Evolutionary conservation across 805 yeast genomes (phyloP), one percentile per base, ranked within the genome.

Genomic region (Groenewaldozyma salmanticensis): DNA sequence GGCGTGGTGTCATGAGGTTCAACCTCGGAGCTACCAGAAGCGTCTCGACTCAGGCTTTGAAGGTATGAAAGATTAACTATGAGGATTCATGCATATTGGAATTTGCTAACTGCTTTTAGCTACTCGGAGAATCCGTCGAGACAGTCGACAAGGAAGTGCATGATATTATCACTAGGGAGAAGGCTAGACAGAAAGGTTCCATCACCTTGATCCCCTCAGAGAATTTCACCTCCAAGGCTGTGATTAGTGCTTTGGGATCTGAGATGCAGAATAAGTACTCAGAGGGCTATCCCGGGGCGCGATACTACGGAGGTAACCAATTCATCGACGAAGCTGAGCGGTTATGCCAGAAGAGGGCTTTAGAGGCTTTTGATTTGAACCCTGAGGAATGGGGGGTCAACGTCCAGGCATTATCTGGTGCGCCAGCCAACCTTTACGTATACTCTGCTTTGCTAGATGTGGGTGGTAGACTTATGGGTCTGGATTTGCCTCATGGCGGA

Each of bases 281-380:
- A 7, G 98, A 90, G 67, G 97, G 97, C 50, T 90, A 90, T 67
- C 98, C 98, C 33, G 95, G 95, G 52, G 95, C 87, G 49, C 79
- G 98, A 64, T 90, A 90, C 71, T 90, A 90, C 62, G 98, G 98
- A 64, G 98, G 98, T 63, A 90, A 90, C 61, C 87, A 90, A 66
- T 81, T 77, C 67, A 90, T 90, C 56, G 98, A 90, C 68, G 73
- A 77, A 68, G 86, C 85, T 57, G 98, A 90, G 70, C 64, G 77
- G 11, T 68, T 90, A 44, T 90, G 97, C 68, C 96, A 87, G 67
- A 72, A 78, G 54, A 75, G 98, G 65, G 98, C 97, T 36, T 69
- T 90, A 46, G 75, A 81, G 54, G 87, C 95, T 7, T 90, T 86
- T 64, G 66, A 69, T 44, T 66, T 88, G 49, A 75, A 80, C 50